Base-by-base conservation (phyloP, 169 alveolate genomes). In the Plasmodium gonderi region DNA sequence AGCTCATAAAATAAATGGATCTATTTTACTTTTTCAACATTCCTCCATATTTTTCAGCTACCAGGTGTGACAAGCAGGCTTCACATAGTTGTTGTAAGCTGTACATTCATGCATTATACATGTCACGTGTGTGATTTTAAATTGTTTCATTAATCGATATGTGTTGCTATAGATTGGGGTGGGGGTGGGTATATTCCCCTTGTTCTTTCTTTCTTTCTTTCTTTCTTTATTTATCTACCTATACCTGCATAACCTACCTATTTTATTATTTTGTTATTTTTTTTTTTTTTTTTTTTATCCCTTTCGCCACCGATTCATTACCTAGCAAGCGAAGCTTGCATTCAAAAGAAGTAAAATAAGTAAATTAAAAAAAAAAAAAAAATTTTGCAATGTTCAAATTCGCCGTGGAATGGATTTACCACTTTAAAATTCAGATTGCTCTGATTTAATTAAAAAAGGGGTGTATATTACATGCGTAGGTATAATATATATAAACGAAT, bases 221-320 rank as follows among this genome's bases (percentile, higher is more conserved):
- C n/a, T n/a, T n/a, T n/a, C n/a, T n/a, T n/a, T n/a, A n/a, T n/a
- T n/a, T n/a, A n/a, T n/a, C n/a, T n/a, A n/a, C n/a, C n/a, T n/a
- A n/a, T n/a, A n/a, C n/a, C n/a, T n/a, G n/a, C n/a, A n/a, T n/a
- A n/a, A n/a, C n/a, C n/a, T 54, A 5, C 44, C 3, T 17, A 8
- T 17, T 42, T 75, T 42, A 23, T 17, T 75, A 42, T 42, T 75
- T 75, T 75, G 9, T 75, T n/a, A 42, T 75, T 75, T 75, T n/a
- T 75, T 68, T 31, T 1, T 68, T 68, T 9, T 26, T 68, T 68
- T 68, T 3, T 68, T 68, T 68, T 68, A 68, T 68, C 31, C 7
- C 4, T 29, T n/a, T n/a, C n/a, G n/a, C n/a, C n/a, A n/a, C n/a
- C n/a, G n/a, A n/a, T n/a, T n/a, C n/a, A n/a, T n/a, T n/a, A n/a